Evolutionary conservation across 176 grass and related monocot genomes (phyloP), one percentile per base, ranked within the genome.

Genomic region (Hyparrhenia diplandra): DNA sequence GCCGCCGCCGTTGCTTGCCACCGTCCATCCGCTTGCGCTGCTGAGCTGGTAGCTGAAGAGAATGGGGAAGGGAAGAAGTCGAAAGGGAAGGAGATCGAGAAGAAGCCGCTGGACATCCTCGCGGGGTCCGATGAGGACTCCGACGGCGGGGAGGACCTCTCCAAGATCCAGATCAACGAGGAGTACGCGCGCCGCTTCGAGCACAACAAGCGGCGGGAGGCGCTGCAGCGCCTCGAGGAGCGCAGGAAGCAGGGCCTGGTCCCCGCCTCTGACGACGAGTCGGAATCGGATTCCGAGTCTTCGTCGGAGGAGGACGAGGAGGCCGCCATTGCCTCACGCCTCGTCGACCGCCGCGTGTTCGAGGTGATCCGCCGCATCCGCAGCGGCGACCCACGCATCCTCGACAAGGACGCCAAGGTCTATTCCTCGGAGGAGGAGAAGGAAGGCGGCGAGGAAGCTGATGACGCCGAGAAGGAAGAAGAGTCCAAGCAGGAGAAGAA

Each of bases 181-280:
- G 87, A 82, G 37, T 95, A 86, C 54, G 90, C 84, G 0, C 92
- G 88, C 54, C 82, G 85, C 47, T 84, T 90, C 52, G 92, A 98
- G 76, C 92, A 95, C 90, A 98, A 95, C 82, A 93, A 98, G 85
- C 69, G 74, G 67, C 90, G 96, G 25, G 90, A 95, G 84, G 92
- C 79, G 41, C 49, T 77, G 61, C 87, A 98, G 34, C 77, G 86
- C 37, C 84, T 79, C 2, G 84, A 95, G 73, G 88, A 95, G 73
- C 82, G 77, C 82, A 90, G 86, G 84, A 95, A 87, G 82, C 41
- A 87, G 32, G 92, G 92, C 34, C 47, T 79, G 11, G 73, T 75
- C 6, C 21, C 75, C 14, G 40, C 46, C 9, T 82, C 63, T 10
- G 68, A 85, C 2, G 69, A 7, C 14, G 80, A 85, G 1, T 24